A percentile compares a stretch with the other conserved stretches of the same genome.
These are phyloP conservation scores for Emericellopsis atlantica DNA, from an alignment of 2,329 filamentous ascomycete species.

Conservation along the genomic window DNA sequence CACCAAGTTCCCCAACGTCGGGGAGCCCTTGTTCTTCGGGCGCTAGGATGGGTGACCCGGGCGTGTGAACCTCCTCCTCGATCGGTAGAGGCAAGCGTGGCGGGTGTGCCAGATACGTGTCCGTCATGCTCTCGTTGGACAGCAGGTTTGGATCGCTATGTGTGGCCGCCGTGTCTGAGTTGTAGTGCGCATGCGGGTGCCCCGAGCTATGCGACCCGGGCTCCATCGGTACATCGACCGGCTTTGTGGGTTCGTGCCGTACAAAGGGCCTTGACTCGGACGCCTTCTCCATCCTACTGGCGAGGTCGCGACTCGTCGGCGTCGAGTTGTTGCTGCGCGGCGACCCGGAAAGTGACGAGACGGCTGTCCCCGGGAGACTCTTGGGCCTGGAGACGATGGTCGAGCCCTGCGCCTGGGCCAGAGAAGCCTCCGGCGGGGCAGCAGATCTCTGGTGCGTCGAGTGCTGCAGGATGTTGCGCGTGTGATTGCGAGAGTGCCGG, in stretches of 20 bases:
- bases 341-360: conserved; percentile 34
- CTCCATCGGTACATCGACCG: conserved; percentile 39
- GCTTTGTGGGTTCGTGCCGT: conserved; percentile 31
- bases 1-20: conserved; percentile 33
- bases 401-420: conserved; percentile 46
- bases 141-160: conserved; percentile 28
- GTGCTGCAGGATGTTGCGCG: conserved; percentile 37
- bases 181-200: conserved; percentile 14
- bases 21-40: conserved; percentile 43
- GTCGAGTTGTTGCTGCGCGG: conserved; percentile 24
- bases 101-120: conserved; percentile 52
- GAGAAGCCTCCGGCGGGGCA: conserved; percentile 49
- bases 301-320: conserved; percentile 8
- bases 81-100: conserved; percentile 87
- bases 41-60: conserved; percentile 78
- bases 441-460: conserved; percentile 41
- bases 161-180: conserved; percentile 13
- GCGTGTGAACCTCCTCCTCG: conserved; percentile 79
- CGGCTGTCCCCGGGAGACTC: conserved; percentile 33
- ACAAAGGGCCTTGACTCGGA: conserved; percentile 10
- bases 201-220: no score
- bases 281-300: conserved; percentile 4
- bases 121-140: conserved; percentile 45
- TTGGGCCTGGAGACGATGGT: conserved; percentile 33
- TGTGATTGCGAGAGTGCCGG: conserved; percentile 17